Evolutionary conservation across 1,284 basidiomycete species (phyloP), one percentile per base, ranked within the genome.

Genomic region (Fomitopsis schrenkii): DNA sequence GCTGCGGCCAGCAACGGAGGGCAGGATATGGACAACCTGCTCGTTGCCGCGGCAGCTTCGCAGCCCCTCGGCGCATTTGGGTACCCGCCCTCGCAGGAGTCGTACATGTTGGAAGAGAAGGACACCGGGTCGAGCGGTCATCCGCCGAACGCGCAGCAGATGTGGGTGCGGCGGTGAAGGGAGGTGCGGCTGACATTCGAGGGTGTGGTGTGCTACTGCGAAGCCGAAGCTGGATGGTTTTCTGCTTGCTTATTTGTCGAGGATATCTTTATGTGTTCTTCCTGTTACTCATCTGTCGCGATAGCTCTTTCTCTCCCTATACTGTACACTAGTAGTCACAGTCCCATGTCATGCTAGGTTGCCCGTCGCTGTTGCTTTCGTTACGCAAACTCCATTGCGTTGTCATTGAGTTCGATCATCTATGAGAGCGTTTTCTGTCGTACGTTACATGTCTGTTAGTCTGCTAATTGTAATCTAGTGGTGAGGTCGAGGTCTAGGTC

Each of bases 51-150:
- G 14, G 83, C 78, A 1, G 79, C 78, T 22, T 63, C 69, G 44
- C 81, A 81, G 41, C 79, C 80, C 55, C 75, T 76, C 46, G 74
- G 74, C 5, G 72, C 78, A 50, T 85, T 82, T 71, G 83, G 80
- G 28, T 85, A 79, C 64, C 80, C 83, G 66, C 64, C 77, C 71
- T 59, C 79, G 75, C 80, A 83, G 60, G 84, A 87, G 55, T 77
- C 82, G 59, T 88, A 81, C 65, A 84, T 90, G 77, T 77, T 83
- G 46, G 87, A 90, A 71, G 88, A 90, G 74, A 83, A 83, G 63
- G 81, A 85, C 65, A 57, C 67, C 9, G 52, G 8, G 28, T 55
- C 65, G 59, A 58, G 66, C 30, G 62, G 63, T 28, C 57, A 69
- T 22, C 62, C 69, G 46, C 56, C 65, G 36, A 57, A 64, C 30